Conservation (phyloP, 495 filamentous ascomycete species). For the Paragyromitra xinjiangensis region DNA sequence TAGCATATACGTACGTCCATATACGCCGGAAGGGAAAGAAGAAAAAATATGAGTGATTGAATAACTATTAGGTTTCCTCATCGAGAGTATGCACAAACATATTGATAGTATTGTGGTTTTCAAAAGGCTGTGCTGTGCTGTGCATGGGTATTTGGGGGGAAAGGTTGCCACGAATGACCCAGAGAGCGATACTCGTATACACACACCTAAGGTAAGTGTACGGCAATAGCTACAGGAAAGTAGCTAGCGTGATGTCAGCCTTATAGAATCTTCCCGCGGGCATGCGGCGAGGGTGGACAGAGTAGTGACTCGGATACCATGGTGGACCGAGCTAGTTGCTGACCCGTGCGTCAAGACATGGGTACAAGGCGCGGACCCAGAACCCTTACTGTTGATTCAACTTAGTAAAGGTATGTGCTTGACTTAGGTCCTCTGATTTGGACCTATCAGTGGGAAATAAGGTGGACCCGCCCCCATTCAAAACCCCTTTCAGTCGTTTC, state of each 20-base stretch:
- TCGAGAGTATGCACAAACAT: background rate
- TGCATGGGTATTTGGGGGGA: too few species aligned
- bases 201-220: background rate
- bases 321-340: background rate
- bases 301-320: conserved; percentile 14
- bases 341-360: conserved; percentile 35
- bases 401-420: conserved; percentile 10
- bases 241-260: conserved; percentile 39
- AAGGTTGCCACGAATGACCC: too few species aligned
- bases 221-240: background rate
- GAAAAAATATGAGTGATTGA: too few species aligned
- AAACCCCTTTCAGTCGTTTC: conserved; percentile 40
- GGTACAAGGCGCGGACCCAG: conserved; percentile 8
- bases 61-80: too few species aligned
- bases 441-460: conserved; percentile 15
- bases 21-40: too few species aligned
- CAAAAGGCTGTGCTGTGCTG: too few species aligned
- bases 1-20: too few species aligned
- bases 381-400: conserved; percentile 14
- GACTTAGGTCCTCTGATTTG: conserved; percentile 20
- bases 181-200: background rate
- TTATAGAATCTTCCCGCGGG: conserved; percentile 26
- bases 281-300: conserved; percentile 1
- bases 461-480: conserved; percentile 43
- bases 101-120: background rate